phyloP scores from a whole-genome alignment of 1,284 basidiomycete species.

The Hortiboletus rubellus region DNA sequence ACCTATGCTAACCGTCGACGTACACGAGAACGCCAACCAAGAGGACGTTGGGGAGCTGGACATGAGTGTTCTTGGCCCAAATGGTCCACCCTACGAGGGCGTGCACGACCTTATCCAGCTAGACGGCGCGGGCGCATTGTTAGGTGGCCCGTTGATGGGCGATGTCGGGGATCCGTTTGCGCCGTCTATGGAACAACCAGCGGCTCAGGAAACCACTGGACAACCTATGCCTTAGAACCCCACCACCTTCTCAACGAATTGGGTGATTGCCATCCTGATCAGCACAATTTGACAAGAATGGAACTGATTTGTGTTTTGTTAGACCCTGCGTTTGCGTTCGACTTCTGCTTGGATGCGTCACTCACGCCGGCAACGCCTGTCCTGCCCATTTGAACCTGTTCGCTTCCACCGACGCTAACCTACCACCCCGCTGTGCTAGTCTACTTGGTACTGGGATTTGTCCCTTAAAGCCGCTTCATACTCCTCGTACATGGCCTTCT shows the following conservation, averaged over 20 bases:
- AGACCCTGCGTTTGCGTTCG: neutral
- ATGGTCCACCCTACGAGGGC: conserved; percentile 57
- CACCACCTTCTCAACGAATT: neutral
- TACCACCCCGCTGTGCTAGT: neutral
- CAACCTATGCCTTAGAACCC: neutral
- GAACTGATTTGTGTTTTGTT: conserved; percentile 7
- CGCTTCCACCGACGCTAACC: neutral
- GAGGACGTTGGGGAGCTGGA: conserved; percentile 49
- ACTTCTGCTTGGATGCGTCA: neutral
- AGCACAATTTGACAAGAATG: neutral
- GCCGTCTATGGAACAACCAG: conserved; percentile 25
- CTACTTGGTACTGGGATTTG: neutral
- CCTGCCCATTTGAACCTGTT: neutral
- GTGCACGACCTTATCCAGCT: conserved; percentile 59
- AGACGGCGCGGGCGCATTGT: conserved; percentile 47
- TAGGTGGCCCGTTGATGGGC: conserved; percentile 65
- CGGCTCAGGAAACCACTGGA: conserved; percentile 15
- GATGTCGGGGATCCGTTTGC: conserved; percentile 58
- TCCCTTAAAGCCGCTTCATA: neutral
- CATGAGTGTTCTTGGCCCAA: conserved; percentile 62
- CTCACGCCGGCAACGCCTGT: neutral
- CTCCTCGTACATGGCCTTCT: neutral
- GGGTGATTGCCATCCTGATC: conserved; percentile 11
- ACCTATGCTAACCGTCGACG: conserved; percentile 33
- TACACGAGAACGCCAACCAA: conserved; percentile 33